Evolutionary conservation across 495 filamentous ascomycete genomes (phyloP), one percentile per base, ranked within the genome.

Genomic region (Talaromyces adpressus): DNA sequence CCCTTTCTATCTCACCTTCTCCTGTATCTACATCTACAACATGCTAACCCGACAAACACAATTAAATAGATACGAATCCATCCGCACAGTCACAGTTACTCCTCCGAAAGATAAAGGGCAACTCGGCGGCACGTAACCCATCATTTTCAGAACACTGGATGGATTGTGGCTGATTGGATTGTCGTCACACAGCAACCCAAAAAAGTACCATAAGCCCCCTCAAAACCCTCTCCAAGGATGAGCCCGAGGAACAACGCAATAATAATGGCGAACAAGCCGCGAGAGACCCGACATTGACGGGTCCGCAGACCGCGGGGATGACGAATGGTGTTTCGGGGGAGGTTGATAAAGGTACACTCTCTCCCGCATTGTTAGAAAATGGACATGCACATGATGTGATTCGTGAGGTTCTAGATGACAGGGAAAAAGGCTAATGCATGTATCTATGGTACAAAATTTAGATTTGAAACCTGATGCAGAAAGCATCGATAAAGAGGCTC

Each of bases 41-140:
- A 14, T 18, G 41, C 20, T 39, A 49, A 41, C 36, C 36, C n/a
- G 23, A 1, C 68, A 53, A 64, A 45, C 34, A 65, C 8, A 18
- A 58, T 27, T 27, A 4, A 27, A 27, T 51, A 88, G 86, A 72
- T 89, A 90, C 69, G 86, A 89, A 71, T 84, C 81, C 32, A 83
- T 83, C 32, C 68, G 77, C 12, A 75, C 73, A 25, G 77, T 79
- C 45, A 82, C 75, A 2, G 62, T 79, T 32, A 75, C 79, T 1
- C 81, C 82, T 41, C 65, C 72, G 0, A 89, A 86, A 64, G 72
- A 81, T 65, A 78, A 76, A 18, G 87, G 87, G 25, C 85, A 89
- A 68, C 67, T 89, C 51, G 83, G 83, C 36, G 73, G 86, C 87
- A 71, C 62, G 70, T 12, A 12, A 18, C 18, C 3, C 23, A 12